A percentile compares a stretch with the other conserved stretches of the same genome.
Evolutionary conservation across 257 asterid species (phyloP).

Genomic region (Linaria vulgaris): DNA sequence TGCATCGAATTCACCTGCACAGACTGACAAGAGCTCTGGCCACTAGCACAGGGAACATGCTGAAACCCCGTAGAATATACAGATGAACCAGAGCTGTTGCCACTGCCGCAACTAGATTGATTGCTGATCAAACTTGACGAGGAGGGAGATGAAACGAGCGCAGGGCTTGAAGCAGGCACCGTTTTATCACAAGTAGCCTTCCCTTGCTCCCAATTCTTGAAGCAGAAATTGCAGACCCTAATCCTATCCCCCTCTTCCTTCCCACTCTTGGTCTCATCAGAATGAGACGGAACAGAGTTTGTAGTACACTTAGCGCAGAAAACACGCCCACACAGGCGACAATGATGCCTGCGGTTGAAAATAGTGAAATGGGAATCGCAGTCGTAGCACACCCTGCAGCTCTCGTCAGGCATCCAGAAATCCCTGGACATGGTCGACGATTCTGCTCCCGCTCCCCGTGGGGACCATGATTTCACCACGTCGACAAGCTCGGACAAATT

Average conservation of each 20-base stretch:
- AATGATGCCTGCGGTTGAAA: conserved; percentile 75
- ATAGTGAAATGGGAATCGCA: conserved; percentile 68
- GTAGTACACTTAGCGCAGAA: conserved; percentile 72
- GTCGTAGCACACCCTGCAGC: conserved; percentile 81
- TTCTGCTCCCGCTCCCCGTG: conserved; percentile 42
- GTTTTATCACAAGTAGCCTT: conserved; percentile 36
- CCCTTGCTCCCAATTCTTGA: conserved; percentile 65
- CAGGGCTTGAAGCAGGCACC: conserved; percentile 41
- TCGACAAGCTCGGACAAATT: conserved; percentile 66
- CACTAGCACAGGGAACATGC: conserved; percentile 52
- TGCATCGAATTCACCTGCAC: conserved; percentile 44
- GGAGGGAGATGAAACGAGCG: conserved; percentile 60
- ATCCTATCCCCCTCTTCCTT: conserved; percentile 62
- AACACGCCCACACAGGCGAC: conserved; percentile 71
- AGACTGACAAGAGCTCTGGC: conserved; percentile 43
- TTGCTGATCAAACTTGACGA: conserved; percentile 63
- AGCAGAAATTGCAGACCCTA: conserved; percentile 71
- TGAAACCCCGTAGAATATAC: conserved; percentile 65
- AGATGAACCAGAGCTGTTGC: conserved; percentile 64
- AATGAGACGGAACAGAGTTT: conserved; percentile 51
- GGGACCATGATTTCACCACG: conserved; percentile 61
- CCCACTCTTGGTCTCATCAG: conserved; percentile 43
- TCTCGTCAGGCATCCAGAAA: conserved; percentile 87
- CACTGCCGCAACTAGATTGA: conserved; percentile 61
- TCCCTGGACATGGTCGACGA: conserved; percentile 56